Evolutionary conservation across 2,329 filamentous ascomycete species (phyloP).

Genomic region (Penicillium sp.): DNA sequence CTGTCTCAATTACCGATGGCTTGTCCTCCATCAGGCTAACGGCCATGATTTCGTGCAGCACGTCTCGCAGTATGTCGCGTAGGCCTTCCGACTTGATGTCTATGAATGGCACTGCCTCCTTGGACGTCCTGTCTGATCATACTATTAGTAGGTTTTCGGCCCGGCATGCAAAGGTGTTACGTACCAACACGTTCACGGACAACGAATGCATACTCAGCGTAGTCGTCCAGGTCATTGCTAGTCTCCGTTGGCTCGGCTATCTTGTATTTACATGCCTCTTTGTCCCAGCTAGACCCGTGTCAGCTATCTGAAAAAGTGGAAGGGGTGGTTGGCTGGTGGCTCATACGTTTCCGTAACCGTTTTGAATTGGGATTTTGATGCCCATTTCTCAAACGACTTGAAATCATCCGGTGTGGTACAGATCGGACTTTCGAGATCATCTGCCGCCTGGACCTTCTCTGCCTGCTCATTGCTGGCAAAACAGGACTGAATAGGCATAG

Average conservation of each 20-base stretch:
- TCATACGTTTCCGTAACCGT: conserved; percentile 23
- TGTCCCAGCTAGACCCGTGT: no score
- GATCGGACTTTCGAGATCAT: conserved; percentile 11
- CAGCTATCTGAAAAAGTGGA: no score
- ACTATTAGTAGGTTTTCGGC: conserved; percentile 15
- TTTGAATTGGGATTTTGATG: conserved; percentile 23
- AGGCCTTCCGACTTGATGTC: conserved; percentile 37
- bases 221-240: conserved; percentile 16
- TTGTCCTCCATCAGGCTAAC: conserved; percentile 35
- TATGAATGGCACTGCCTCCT: conserved; percentile 23
- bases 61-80: conserved; percentile 31
- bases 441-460: conserved; percentile 1
- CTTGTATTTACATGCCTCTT: conserved; percentile 32
- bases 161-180: conserved; percentile 14
- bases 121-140: conserved; percentile 24
- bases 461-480: not conserved
- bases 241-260: conserved; percentile 25
- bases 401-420: conserved; percentile 14
- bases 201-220: conserved; percentile 29
- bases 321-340: no score
- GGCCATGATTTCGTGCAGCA: conserved; percentile 32
- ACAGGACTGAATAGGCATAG: conserved; percentile 2
- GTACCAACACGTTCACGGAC: conserved; percentile 25
- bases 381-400: conserved; percentile 17
- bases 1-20: conserved; percentile 28